Conservation (phyloP, 2,329 filamentous ascomycete genomes). For the Colletotrichum tofieldiae region DNA sequence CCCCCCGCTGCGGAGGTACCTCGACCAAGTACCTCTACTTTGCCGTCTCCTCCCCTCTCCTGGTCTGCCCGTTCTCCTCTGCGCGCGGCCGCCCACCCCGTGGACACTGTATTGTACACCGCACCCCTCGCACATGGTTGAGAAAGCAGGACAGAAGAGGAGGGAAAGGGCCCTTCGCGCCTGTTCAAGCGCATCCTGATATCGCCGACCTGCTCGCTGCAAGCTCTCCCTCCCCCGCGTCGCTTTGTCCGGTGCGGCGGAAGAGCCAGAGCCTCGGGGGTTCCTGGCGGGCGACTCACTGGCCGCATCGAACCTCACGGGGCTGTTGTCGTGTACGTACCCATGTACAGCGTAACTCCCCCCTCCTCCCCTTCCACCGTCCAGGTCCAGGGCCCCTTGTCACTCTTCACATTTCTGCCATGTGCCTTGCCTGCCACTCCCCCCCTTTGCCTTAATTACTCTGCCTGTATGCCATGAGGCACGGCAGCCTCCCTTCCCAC, state of each 20-base stretch:
- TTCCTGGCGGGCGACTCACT: background rate
- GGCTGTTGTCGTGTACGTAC: background rate
- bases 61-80: background rate
- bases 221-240: background rate
- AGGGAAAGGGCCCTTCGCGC: background rate
- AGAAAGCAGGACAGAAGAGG: background rate
- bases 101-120: background rate
- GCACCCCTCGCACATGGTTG: background rate
- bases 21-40: background rate
- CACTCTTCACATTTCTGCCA: conserved; percentile 27
- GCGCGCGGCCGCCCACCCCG: background rate
- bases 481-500: conserved; percentile 15
- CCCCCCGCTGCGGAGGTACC: background rate
- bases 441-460: background rate
- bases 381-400: conserved; percentile 24
- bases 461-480: conserved; percentile 18
- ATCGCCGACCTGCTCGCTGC: background rate
- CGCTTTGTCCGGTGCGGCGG: background rate
- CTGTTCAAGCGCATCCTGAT: background rate
- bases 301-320: conserved; percentile 4
- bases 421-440: conserved; percentile 19
- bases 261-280: background rate
- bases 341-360: background rate
- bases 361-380: conserved; percentile 12
- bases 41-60: background rate